Conservation (phyloP, 192 early-diverging fungal genomes). For the Backusella mclennaniae region DNA sequence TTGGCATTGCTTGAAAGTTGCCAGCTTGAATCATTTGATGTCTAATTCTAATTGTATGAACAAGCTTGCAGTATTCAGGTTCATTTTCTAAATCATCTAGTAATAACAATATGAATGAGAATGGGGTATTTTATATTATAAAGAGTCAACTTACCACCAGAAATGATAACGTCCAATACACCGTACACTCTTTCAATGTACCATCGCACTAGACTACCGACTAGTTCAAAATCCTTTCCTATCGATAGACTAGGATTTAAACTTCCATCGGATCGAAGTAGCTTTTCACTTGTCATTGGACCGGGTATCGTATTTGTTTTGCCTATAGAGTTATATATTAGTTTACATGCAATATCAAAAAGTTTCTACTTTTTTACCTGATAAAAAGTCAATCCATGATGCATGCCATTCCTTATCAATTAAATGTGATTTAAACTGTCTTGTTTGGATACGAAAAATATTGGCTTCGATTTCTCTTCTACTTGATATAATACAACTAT, state of each 20-base stretch:
- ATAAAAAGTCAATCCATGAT: background rate
- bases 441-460: background rate
- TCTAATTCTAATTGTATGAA: background rate
- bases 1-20: background rate
- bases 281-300: background rate
- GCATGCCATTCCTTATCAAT: background rate
- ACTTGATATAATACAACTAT: background rate
- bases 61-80: background rate
- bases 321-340: background rate
- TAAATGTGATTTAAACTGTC: slow-evolving; percentile 3
- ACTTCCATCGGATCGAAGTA: background rate
- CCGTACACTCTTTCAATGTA: background rate
- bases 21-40: slow-evolving; percentile 1
- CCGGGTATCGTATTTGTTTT: background rate
- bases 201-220: background rate
- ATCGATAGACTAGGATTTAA: background rate
- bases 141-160: background rate
- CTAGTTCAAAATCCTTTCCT: slow-evolving; percentile 1
- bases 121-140: background rate
- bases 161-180: background rate
- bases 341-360: too few relatives aligned
- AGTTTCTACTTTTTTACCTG: background rate
- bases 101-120: background rate
- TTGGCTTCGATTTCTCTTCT: background rate
- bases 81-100: background rate